Evolutionary conservation across 805 yeast species (phyloP).

Genomic region (Candida dajiaensis): DNA sequence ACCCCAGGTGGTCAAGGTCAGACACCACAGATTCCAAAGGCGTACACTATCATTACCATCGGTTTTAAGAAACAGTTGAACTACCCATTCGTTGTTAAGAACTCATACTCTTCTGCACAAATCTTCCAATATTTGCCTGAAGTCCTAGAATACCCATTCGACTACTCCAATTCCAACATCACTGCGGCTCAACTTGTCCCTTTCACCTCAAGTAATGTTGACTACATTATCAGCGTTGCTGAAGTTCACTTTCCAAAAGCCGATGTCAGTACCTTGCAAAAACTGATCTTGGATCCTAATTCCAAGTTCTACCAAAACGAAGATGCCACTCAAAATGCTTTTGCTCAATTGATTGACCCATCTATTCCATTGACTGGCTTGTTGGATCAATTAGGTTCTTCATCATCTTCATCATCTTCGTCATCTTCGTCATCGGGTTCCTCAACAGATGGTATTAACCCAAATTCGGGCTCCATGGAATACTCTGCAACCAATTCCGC

Average conservation of each 20-base stretch:
- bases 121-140: conserved; percentile 80
- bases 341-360: conserved; percentile 69
- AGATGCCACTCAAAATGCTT: conserved; percentile 44
- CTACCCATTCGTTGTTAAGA: conserved; percentile 74
- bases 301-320: conserved; percentile 60
- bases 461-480: conserved; percentile 26
- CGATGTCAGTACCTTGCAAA: conserved; percentile 43
- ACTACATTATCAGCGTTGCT: conserved; percentile 82
- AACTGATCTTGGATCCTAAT: conserved; percentile 39
- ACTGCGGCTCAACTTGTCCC: conserved; percentile 72
- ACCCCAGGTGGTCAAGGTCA: conserved; percentile 65
- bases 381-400: conserved; percentile 6
- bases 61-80: conserved; percentile 78
- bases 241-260: conserved; percentile 71
- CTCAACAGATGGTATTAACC: conserved; percentile 9
- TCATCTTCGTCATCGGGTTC: conserved; percentile 6
- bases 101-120: conserved; percentile 75
- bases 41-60: conserved; percentile 55
- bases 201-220: conserved; percentile 46
- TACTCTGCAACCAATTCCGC: conserved; percentile 15
- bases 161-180: conserved; percentile 35
- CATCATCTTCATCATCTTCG: conserved; percentile 12
- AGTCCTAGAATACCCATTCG: conserved; percentile 60
- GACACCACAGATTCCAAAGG: conserved; percentile 35
- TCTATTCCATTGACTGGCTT: conserved; percentile 54